Evolutionary conservation across 2,329 filamentous ascomycete species (phyloP).

Genomic region (Trichoderma citrinoviride): DNA sequence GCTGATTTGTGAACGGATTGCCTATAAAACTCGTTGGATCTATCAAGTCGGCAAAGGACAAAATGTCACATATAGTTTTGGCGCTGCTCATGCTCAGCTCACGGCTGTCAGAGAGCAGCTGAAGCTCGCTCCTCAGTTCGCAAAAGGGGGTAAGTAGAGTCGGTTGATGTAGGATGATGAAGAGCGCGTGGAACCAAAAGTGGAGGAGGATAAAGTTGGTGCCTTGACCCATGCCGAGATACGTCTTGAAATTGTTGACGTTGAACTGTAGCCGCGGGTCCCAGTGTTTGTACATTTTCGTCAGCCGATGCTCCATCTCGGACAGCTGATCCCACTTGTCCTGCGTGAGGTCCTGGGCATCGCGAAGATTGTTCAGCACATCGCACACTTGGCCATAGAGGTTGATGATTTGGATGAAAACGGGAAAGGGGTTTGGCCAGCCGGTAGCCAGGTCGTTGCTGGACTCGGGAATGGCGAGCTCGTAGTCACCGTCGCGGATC

Average conservation of each 20-base stretch:
- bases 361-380: constrained; percentile 75
- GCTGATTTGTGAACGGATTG: constrained; percentile 86
- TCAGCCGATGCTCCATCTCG: constrained; percentile 79
- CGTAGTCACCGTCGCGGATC: constrained; percentile 79
- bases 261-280: constrained; percentile 78
- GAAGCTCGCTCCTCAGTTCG: constrained; percentile 57
- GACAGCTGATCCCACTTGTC: constrained; percentile 70
- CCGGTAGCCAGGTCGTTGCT: constrained; percentile 54
- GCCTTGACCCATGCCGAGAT: constrained; percentile 75
- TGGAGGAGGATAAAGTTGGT: constrained; percentile 85
- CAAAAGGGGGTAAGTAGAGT: constrained; percentile 75
- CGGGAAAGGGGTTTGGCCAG: constrained; percentile 77
- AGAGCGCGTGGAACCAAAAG: constrained; percentile 85
- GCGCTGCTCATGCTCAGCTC: constrained; percentile 84
- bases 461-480: constrained; percentile 64
- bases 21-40: constrained; percentile 83
- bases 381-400: constrained; percentile 83
- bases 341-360: constrained; percentile 69
- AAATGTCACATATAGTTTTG: constrained; percentile 86
- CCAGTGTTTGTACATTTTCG: constrained; percentile 67
- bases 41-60: constrained; percentile 81
- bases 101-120: constrained; percentile 75
- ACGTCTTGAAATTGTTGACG: constrained; percentile 80
- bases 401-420: constrained; percentile 79
- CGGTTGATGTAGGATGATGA: constrained; percentile 81